These are phyloP conservation scores for Leccinum broughii DNA, from an alignment of 768 basidiomycete species.

Conservation along the genomic window DNA sequence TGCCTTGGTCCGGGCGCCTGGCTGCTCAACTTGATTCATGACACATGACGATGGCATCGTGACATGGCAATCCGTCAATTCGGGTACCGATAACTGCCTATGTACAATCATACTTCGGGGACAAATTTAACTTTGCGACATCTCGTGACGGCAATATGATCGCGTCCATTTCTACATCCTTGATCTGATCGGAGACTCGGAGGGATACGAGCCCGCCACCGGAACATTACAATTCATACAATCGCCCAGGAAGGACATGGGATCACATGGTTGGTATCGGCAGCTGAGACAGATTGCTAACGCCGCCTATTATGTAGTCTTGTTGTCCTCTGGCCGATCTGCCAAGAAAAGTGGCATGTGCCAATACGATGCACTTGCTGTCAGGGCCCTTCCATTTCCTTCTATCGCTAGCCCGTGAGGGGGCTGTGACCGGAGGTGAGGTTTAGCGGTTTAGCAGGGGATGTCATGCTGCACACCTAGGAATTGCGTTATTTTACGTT, in stretches of 20 bases:
- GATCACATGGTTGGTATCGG: not conserved
- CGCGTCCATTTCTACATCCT: not conserved
- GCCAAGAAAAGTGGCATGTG: no score
- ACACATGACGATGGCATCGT: not conserved
- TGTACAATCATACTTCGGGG: no score
- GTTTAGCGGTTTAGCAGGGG: no score
- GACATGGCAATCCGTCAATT: not conserved
- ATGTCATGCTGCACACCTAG: no score
- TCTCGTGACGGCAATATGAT: not conserved
- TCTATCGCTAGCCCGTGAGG: not conserved
- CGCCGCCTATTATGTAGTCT: no score
- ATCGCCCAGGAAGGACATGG: not conserved
- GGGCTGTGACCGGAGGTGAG: not conserved
- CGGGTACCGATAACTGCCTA: not conserved
- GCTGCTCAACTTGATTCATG: not conserved
- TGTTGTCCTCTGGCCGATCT: no score
- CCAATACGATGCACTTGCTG: no score
- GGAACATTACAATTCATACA: not conserved
- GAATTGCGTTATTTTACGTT: not conserved
- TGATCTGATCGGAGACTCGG: not conserved
- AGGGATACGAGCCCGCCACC: not conserved
- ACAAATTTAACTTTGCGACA: not conserved
- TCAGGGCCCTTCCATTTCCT: not conserved
- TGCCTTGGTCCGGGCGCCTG: slow-evolving; percentile 46
- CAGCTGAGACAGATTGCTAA: no score